Conservation (phyloP, 1,139 yeast genomes). For the Yamadazyma atlantica region DNA sequence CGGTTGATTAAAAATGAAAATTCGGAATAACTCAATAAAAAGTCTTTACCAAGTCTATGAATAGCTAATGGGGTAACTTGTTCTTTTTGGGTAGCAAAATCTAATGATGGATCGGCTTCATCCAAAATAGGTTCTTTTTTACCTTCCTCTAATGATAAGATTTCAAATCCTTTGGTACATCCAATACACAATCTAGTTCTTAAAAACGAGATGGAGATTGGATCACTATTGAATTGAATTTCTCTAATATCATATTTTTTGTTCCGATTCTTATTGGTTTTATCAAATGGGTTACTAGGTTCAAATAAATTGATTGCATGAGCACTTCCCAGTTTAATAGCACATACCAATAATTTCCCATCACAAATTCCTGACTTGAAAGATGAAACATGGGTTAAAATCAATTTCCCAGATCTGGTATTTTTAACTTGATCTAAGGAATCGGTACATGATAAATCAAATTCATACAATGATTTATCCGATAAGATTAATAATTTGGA, state of each 20-base stretch:
- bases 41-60: conserved; percentile 85
- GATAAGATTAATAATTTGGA: conserved; percentile 78
- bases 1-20: conserved; percentile 92
- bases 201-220: conserved; percentile 86
- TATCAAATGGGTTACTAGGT: conserved; percentile 61
- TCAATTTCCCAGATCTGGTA: conserved; percentile 72
- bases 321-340: conserved; percentile 74
- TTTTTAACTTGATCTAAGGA: conserved; percentile 69
- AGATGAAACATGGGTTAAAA: conserved; percentile 81
- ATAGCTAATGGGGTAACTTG: conserved; percentile 83
- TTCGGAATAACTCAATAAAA: conserved; percentile 83
- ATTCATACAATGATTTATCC: conserved; percentile 80
- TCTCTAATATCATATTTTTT: conserved; percentile 72
- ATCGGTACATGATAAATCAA: conserved; percentile 70
- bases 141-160: conserved; percentile 78
- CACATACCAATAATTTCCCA: conserved; percentile 85
- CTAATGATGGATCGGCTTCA: conserved; percentile 95
- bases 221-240: conserved; percentile 81
- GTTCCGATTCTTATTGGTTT: conserved; percentile 54
- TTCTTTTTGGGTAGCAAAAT: conserved; percentile 88
- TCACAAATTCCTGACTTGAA: conserved; percentile 93
- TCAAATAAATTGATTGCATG: conserved; percentile 86
- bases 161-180: conserved; percentile 94
- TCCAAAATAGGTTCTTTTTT: conserved; percentile 78
- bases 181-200: conserved; percentile 91